These are phyloP conservation scores for Lactarius akahatsu DNA, from an alignment of 768 basidiomycete genomes.

Conservation along the genomic window DNA sequence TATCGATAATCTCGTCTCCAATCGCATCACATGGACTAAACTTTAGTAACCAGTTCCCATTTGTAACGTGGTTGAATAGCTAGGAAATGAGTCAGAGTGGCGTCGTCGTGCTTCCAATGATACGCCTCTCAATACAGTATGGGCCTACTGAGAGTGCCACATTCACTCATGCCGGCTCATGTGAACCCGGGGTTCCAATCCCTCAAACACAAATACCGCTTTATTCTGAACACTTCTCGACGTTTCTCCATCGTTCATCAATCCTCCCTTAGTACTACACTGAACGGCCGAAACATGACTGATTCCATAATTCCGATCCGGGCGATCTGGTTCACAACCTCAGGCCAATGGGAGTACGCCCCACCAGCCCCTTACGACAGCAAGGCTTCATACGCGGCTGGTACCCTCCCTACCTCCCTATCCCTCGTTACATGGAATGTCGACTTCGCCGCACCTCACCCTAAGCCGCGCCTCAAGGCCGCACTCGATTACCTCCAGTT, in stretches of 20 bases:
- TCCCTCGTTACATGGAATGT: slow-evolving; percentile 74
- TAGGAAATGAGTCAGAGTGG: neutral
- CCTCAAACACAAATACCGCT: neutral
- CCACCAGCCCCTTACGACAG: slow-evolving; percentile 37
- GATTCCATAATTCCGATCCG: slow-evolving; percentile 2
- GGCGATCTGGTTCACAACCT: slow-evolving; percentile 1
- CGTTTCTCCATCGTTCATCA: neutral
- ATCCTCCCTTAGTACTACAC: neutral
- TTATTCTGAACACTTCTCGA: neutral
- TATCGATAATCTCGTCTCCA: neutral
- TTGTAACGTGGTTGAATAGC: neutral
- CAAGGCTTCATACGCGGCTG: slow-evolving; percentile 31
- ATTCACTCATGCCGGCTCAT: neutral
- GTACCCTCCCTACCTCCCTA: slow-evolving; percentile 43
- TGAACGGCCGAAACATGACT: neutral
- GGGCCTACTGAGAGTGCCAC: neutral
- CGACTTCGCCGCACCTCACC: slow-evolving; percentile 44
- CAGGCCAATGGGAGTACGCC: slow-evolving; percentile 24
- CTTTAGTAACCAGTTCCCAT: neutral
- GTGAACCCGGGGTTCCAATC: neutral
- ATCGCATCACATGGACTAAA: neutral
- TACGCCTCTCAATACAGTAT: neutral
- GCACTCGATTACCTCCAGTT: slow-evolving; percentile 56
- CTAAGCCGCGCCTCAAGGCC: slow-evolving; percentile 45
- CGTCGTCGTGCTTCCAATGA: neutral